Evolutionary conservation across 2,329 filamentous ascomycete genomes (phyloP), one percentile per base, ranked within the genome.

Genomic region (Epicoccum nigrum): DNA sequence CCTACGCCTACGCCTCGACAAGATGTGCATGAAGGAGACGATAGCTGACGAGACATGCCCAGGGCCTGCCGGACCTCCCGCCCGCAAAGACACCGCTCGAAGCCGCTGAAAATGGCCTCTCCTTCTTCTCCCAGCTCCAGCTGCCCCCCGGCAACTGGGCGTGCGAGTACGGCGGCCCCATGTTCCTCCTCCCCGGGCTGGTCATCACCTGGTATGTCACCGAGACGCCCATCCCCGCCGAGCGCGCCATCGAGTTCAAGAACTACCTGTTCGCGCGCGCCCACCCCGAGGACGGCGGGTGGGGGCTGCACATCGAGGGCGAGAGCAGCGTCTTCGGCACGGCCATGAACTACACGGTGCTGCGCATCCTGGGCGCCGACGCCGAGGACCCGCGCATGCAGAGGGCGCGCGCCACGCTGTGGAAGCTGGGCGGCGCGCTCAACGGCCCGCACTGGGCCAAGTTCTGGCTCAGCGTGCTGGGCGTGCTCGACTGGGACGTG

Each of bases 131-230:
- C 50, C 84, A 93, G 57, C 83, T 97, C 19, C 94, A 99, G 72
- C 81, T 97, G 1, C 86, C 88, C 12, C 88, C 90, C 1, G 94
- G 94, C 4, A 90, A 97, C 68, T 99, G 94, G 94, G 94, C 82
- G 4, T 97, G 93, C 77, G 94, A 99, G 72, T 99, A 99, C 76
- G 94, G 94, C 46, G 94, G 94, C 0, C 94, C 94, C 4, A 93
- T 97, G 90, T 99, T 99, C 69, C 83, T 97, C 31, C 80, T 97
- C 1, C 91, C 93, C 0, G 90, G 93, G 35, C 72, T 96, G 17
- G 85, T 97, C 55, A 85, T 96, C 61, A 83, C 89, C 21, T 95
- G 90, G 86, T 92, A 96, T 71, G 88, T 88, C 44, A 97, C 92
- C 56, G 86, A 92, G 69, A 96, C 91, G 44, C 88, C 89, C 4